These are phyloP conservation scores for Sanguinoderma infundibulare DNA, from an alignment of 1,284 basidiomycete species.

Conservation along the genomic window DNA sequence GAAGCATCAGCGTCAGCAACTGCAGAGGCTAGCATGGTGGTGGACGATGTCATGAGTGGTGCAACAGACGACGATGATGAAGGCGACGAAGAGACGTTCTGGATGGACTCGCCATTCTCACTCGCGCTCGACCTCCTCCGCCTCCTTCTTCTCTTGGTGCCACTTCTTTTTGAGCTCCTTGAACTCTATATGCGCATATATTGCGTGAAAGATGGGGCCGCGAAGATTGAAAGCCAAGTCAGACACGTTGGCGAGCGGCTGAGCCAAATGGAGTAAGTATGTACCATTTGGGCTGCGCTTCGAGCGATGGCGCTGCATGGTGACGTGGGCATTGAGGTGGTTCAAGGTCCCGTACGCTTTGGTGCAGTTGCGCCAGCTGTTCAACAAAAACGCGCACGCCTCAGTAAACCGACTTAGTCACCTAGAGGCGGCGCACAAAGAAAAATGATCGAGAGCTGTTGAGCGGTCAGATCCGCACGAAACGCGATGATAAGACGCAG, in stretches of 20 bases:
- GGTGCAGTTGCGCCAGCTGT: slow-evolving; percentile 76
- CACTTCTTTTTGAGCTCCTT: slow-evolving; percentile 96
- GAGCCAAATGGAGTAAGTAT: slow-evolving; percentile 33
- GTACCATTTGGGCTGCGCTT: slow-evolving; percentile 85
- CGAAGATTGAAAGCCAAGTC: not conserved
- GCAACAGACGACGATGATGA: too few relatives aligned
- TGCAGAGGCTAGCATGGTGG: too few relatives aligned
- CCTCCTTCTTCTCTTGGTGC: slow-evolving; percentile 91
- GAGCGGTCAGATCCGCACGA: too few relatives aligned
- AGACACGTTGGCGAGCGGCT: not conserved
- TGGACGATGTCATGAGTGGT: too few relatives aligned
- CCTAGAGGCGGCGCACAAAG: too few relatives aligned
- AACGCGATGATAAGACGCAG: not conserved
- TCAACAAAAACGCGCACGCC: not conserved
- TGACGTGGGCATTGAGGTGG: slow-evolving; percentile 91
- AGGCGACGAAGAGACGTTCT: too few relatives aligned
- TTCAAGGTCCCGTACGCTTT: slow-evolving; percentile 91
- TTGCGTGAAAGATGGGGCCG: not conserved
- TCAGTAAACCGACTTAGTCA: too few relatives aligned
- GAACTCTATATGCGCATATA: slow-evolving; percentile 72
- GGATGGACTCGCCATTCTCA: too few relatives aligned
- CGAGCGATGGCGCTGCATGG: slow-evolving; percentile 89
- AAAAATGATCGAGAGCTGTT: too few relatives aligned
- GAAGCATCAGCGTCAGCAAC: too few relatives aligned
- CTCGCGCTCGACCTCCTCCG: slow-evolving; percentile 33